Percentiles rank a stretch among this genome's conserved stretches.
Evolutionary conservation across 1,139 yeast genomes (phyloP).

Genomic region (Diutina ranongensis): DNA sequence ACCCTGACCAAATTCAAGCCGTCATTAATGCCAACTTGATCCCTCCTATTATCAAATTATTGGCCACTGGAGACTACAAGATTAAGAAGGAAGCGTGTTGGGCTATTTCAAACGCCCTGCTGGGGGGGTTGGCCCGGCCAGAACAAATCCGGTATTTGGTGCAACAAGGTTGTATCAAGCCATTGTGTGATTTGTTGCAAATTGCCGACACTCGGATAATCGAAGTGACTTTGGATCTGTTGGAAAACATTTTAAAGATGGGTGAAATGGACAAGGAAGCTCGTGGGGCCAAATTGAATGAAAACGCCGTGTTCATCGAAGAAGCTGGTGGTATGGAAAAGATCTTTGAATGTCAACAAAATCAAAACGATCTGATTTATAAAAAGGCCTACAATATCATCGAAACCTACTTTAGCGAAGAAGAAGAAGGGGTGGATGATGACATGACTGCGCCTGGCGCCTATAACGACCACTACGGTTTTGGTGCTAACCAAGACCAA

Average conservation of each 20-base stretch:
- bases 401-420: constrained; percentile 77
- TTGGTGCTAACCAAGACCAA: constrained; percentile 50
- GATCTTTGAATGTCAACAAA: constrained; percentile 86
- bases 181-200: constrained; percentile 82
- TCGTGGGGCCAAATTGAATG: constrained; percentile 57
- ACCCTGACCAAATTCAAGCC: constrained; percentile 89
- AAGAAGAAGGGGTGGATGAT: constrained; percentile 62
- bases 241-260: constrained; percentile 72
- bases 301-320: constrained; percentile 84
- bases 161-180: constrained; percentile 92
- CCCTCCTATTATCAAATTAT: constrained; percentile 81
- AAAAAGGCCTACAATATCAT: constrained; percentile 84
- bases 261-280: constrained; percentile 89
- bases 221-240: constrained; percentile 90
- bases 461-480: constrained; percentile 78
- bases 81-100: constrained; percentile 96
- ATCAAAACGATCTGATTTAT: constrained; percentile 85
- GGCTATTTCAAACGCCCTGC: constrained; percentile 97
- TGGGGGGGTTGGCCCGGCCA: constrained; percentile 88
- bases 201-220: constrained; percentile 86
- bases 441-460: constrained; percentile 76
- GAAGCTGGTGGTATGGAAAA: constrained; percentile 99
- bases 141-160: constrained; percentile 91
- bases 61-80: constrained; percentile 80
- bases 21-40: constrained; percentile 90